phyloP scores from a whole-genome alignment of 805 yeast species.

The Barnettozyma sucrosica region DNA sequence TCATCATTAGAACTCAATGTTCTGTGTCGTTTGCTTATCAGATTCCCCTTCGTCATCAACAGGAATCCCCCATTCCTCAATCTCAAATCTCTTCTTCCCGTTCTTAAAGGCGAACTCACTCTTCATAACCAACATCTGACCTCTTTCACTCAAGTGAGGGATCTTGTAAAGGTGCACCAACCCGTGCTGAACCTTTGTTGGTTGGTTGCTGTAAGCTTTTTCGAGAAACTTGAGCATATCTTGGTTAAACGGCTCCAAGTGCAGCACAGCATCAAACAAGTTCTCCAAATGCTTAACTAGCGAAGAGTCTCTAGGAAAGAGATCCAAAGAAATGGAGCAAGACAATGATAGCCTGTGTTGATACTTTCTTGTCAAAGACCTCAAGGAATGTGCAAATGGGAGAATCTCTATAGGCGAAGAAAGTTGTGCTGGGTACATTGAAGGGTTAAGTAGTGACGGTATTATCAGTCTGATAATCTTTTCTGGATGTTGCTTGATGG shows the following conservation, averaged over 20 bases:
- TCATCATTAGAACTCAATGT: slow-evolving; percentile 17
- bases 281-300: slow-evolving; percentile 50
- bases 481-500: slow-evolving; percentile 37
- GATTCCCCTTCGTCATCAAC: slow-evolving; percentile 60
- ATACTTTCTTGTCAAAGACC: slow-evolving; percentile 45
- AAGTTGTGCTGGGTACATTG: slow-evolving; percentile 51
- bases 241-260: slow-evolving; percentile 77
- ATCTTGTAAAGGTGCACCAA: slow-evolving; percentile 68
- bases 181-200: slow-evolving; percentile 79
- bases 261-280: slow-evolving; percentile 61
- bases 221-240: slow-evolving; percentile 62
- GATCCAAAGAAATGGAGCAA: slow-evolving; percentile 55
- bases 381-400: slow-evolving; percentile 56
- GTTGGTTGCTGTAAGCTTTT: slow-evolving; percentile 63
- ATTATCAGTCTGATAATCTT: slow-evolving; percentile 59
- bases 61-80: slow-evolving; percentile 96
- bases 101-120: slow-evolving; percentile 85
- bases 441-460: slow-evolving; percentile 80
- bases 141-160: slow-evolving; percentile 68
- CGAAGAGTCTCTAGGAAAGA: slow-evolving; percentile 51
- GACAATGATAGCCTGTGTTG: slow-evolving; percentile 42
- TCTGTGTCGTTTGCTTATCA: slow-evolving; percentile 21
- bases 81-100: slow-evolving; percentile 76
- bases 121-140: slow-evolving; percentile 67
- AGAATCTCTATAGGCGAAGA: slow-evolving; percentile 43